A percentile compares a stretch with the other conserved stretches of the same genome.
Conservation (phyloP, 2,329 filamentous ascomycete genomes). For the Ophiocordyceps camponoti-floridani region DNA sequence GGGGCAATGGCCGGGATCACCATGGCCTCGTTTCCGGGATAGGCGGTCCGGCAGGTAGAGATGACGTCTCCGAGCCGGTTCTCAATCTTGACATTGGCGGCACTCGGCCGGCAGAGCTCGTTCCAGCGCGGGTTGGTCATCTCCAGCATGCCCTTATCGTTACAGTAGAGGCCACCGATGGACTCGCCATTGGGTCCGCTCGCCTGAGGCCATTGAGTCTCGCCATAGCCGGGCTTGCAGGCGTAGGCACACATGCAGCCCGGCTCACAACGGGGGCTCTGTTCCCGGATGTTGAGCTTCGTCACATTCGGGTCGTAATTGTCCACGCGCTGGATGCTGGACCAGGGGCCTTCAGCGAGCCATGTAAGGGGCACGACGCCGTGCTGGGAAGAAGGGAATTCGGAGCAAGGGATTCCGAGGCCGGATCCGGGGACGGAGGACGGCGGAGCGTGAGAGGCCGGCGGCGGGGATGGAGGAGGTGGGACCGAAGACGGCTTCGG, state of each 20-base stretch:
- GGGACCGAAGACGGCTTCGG: too few species aligned
- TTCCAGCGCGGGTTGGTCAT: background rate
- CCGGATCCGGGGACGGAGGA: background rate
- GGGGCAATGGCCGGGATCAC: background rate
- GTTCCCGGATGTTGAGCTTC: background rate
- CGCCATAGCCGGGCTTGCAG: background rate
- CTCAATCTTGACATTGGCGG: background rate
- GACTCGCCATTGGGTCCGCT: background rate
- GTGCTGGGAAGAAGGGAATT: background rate
- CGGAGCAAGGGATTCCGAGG: background rate
- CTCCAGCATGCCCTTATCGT: background rate
- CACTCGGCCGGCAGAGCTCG: background rate
- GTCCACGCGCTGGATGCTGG: background rate
- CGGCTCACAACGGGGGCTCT: background rate
- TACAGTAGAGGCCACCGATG: background rate
- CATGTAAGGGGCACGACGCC: background rate
- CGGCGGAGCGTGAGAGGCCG: too few species aligned
- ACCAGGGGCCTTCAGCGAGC: background rate
- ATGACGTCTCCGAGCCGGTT: background rate
- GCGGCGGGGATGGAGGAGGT: too few species aligned
- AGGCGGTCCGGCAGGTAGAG: background rate
- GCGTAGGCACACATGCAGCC: background rate
- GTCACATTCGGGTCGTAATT: background rate
- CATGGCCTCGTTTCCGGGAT: background rate
- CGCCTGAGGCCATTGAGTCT: background rate